phyloP scores from a whole-genome alignment of 2,329 filamentous ascomycete genomes.

The Penicillium crustosum region DNA sequence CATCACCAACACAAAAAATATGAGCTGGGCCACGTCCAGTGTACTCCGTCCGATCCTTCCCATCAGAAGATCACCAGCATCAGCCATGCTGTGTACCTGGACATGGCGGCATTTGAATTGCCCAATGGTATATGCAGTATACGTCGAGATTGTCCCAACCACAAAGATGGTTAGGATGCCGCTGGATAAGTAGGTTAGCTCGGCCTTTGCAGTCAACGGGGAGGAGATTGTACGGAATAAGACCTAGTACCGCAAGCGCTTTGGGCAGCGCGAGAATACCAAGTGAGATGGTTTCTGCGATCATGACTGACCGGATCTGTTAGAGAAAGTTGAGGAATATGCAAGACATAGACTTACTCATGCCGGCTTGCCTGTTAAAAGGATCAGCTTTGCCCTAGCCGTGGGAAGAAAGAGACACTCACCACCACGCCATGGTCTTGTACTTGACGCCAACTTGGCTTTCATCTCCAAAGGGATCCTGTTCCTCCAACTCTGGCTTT shows the following conservation, averaged over 20 bases:
- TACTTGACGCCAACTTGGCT: conserved; percentile 26
- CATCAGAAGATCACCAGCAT: conserved; percentile 61
- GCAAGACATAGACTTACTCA: conserved; percentile 13
- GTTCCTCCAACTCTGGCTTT: background rate
- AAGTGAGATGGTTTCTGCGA: conserved; percentile 57
- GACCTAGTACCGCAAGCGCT: conserved; percentile 51
- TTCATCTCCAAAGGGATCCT: conserved; percentile 30
- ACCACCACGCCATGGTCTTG: conserved; percentile 33
- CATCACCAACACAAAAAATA: conserved; percentile 66
- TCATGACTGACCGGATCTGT: conserved; percentile 44
- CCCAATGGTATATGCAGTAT: conserved; percentile 58
- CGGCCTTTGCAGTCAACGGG: background rate
- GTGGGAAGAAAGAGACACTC: conserved; percentile 2
- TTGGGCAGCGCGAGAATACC: conserved; percentile 56
- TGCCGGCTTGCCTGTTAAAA: conserved; percentile 22
- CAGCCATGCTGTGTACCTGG: conserved; percentile 63
- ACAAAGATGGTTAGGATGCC: conserved; percentile 52
- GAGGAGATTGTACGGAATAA: conserved; percentile 45
- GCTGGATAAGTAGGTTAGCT: conserved; percentile 21
- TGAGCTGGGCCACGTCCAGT: conserved; percentile 57
- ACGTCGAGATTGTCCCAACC: conserved; percentile 54
- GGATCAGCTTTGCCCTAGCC: background rate
- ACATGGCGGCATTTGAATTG: conserved; percentile 56
- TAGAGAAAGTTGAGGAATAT: background rate
- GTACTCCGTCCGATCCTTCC: conserved; percentile 60